A percentile compares a stretch with the other conserved stretches of the same genome.
Evolutionary conservation across 495 filamentous ascomycete species (phyloP).

Genomic region (Aspergillus homomorphus): DNA sequence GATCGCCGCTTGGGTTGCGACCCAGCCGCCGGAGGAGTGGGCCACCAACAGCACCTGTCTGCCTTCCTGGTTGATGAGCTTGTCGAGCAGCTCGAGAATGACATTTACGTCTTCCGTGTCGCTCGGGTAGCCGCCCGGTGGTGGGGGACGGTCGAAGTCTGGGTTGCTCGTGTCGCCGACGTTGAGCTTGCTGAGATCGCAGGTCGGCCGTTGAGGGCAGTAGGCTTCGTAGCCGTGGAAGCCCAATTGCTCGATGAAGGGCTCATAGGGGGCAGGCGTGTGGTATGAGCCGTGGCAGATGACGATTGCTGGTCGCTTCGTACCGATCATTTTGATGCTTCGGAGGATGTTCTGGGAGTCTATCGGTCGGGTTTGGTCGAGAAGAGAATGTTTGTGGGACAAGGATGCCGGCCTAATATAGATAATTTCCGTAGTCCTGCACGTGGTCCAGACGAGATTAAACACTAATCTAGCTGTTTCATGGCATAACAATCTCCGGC

Average conservation of each 20-base stretch:
- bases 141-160: slow-evolving; percentile 28
- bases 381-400: background rate
- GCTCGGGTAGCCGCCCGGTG: slow-evolving; percentile 27
- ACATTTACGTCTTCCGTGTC: slow-evolving; percentile 24
- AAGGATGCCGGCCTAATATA: background rate
- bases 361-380: background rate
- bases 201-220: slow-evolving; percentile 36
- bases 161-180: slow-evolving; percentile 29
- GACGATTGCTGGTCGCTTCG: slow-evolving; percentile 13
- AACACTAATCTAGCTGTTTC: too few species aligned
- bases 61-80: slow-evolving; percentile 18
- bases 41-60: slow-evolving; percentile 28
- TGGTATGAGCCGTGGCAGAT: slow-evolving; percentile 38
- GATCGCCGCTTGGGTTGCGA: slow-evolving; percentile 29
- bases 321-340: background rate
- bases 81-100: slow-evolving; percentile 18
- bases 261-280: slow-evolving; percentile 29
- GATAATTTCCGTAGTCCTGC: too few species aligned
- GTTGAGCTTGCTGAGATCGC: slow-evolving; percentile 28
- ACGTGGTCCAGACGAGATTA: too few species aligned
- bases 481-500: too few species aligned
- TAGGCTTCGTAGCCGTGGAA: slow-evolving; percentile 25
- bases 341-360: background rate
- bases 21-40: slow-evolving; percentile 36
- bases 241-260: slow-evolving; percentile 25